phyloP scores from a whole-genome alignment of 169 alveolate genomes.

The Plasmodium knowlesi region DNA sequence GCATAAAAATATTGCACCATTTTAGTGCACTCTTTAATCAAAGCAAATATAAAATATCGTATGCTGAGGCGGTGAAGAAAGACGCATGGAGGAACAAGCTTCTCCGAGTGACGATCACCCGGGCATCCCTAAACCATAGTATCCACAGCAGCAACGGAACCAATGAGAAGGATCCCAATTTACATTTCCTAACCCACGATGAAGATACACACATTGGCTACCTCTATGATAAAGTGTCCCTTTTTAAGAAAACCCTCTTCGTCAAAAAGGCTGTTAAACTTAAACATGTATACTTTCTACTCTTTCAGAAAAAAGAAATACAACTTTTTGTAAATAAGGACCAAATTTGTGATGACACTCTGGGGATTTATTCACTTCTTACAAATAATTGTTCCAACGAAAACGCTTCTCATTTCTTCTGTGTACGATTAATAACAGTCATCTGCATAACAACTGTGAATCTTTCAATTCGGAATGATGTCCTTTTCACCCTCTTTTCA shows the following conservation, averaged over 20 bases:
- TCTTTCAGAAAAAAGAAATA: slow-evolving; percentile 12
- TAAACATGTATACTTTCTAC: slow-evolving; percentile 13
- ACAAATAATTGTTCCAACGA: slow-evolving; percentile 2
- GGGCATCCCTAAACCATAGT: slow-evolving; percentile 5
- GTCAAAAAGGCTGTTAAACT: slow-evolving; percentile 27
- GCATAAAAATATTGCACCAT: neutral
- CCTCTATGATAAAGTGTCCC: slow-evolving; percentile 36
- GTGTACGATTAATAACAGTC: slow-evolving; percentile 22
- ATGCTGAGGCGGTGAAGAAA: neutral
- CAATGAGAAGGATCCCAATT: neutral
- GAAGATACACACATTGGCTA: slow-evolving; percentile 28
- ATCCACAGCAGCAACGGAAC: neutral
- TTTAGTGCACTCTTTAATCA: neutral
- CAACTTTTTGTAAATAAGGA: slow-evolving; percentile 22
- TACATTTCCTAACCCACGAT: slow-evolving; percentile 1
- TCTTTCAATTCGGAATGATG: neutral
- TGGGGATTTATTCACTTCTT: slow-evolving; percentile 5
- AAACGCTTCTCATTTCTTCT: neutral
- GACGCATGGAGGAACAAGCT: slow-evolving; percentile 28
- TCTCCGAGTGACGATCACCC: neutral
- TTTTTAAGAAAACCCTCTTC: slow-evolving; percentile 34
- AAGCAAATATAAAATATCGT: neutral
- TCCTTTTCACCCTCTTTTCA: neutral
- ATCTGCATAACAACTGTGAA: neutral
- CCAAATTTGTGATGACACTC: slow-evolving; percentile 7